Base-by-base conservation (phyloP, 768 basidiomycete genomes). In the Kwoniella botswanensis region DNA sequence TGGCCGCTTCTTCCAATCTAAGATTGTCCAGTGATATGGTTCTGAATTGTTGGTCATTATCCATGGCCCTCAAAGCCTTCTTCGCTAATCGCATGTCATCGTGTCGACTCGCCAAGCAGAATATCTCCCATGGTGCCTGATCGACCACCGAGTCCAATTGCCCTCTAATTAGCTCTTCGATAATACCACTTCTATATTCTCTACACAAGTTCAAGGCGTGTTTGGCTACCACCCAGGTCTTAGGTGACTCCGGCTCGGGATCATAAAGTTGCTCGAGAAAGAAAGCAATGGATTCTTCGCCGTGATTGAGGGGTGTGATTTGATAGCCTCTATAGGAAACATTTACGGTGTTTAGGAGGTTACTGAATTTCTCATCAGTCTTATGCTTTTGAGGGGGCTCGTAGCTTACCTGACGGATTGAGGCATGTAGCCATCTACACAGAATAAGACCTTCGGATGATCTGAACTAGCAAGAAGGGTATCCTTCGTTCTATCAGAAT, bases 401-500 rank as follows among this genome's bases (percentile, higher is more conserved):
- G 21, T 15, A 52, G 15, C 50, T 56, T n/a, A 56, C 55, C 55
- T 56, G 17, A 26, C 12, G 6, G 55, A 56, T 4, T n/a, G 24
- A 13, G 26, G 18, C 55, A 18, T 56, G 24, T 56, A 56, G 4
- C 18, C 5, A 56, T 56, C 55, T 7, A 56, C 55, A 56, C 3
- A 56, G 22, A 56, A 56, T 26, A 7, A 21, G 17, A 24, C n/a
- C 12, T 24, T 56, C n/a, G 12, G 18, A 13, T 56, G 12, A 26
- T 26, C 5, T 7, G 12, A 26, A 13, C 18, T n/a, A 4, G 12
- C 24, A 7, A 56, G 17, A 22, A 56, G 18, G n/a, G 24, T n/a
- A 26, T 56, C 55, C 22, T 56, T 56, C n/a, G n/a, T n/a, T n/a
- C 6, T 24, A 26, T 56, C 55, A 56, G 55, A 56, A 22, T 56